Base-by-base conservation (phyloP, 805 yeast genomes). In the Cyberlindnera japonica region DNA sequence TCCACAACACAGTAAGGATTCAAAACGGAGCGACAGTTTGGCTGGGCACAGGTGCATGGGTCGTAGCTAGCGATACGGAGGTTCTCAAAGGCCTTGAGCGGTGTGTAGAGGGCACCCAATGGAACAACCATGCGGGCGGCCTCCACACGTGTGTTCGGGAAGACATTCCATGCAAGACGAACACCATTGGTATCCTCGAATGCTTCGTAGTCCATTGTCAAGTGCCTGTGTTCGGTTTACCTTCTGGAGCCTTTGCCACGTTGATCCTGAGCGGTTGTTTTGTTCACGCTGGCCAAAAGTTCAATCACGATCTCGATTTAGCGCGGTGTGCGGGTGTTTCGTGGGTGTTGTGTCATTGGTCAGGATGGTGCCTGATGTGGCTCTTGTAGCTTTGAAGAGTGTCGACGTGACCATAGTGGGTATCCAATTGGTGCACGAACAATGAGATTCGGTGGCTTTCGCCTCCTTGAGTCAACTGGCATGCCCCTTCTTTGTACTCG, bases 111-210 rank as follows among this genome's bases (percentile, higher is more conserved):
- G 41, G 96, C 83, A 30, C 97, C 95, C 26, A 93, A 81, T 11
- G 99, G 99, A 23, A 93, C 90, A 15, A 91, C 95, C 57, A 89
- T 83, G 52, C 93, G 83, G 54, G 82, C 81, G 15, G 96, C 93
- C 63, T 93, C 98, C 30, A 79, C 77, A 52, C 89, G 79, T 27
- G 96, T 82, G 30, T 85, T 79, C 21, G 99, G 99, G 55, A 91
- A 81, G 30, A 86, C 83, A 56, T 81, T 83, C 89, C 93, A 85
- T 6, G 90, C 71, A 58, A 81, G 71, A 53, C 93, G 74, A 29
- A 83, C 75, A 35, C 93, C 93, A 50, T 83, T 83, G 38, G 63
- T 58, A 57, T 85, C 93, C 58, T 85, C 95, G 50, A 72, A 62
- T 8, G 68, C 71, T 67, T 81, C 84, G 64, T 67, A 69, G 49